Conservation (phyloP, 805 yeast species). For the Lachancea sp. region DNA sequence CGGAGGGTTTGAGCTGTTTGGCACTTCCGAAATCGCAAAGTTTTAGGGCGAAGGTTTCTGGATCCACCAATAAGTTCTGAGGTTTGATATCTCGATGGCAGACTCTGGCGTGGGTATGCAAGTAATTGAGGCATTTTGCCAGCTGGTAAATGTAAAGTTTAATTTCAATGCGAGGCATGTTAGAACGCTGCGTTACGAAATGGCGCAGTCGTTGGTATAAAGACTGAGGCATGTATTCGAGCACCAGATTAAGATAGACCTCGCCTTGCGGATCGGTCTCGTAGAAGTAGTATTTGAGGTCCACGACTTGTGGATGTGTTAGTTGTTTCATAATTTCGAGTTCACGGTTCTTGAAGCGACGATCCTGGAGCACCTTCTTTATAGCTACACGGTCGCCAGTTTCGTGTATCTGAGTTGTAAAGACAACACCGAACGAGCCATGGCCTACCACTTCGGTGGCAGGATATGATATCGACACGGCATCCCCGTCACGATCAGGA, state of each 20-base stretch:
- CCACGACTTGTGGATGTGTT: slow-evolving; percentile 81
- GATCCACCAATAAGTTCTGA: slow-evolving; percentile 80
- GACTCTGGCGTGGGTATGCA: slow-evolving; percentile 64
- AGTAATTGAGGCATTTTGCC: slow-evolving; percentile 69
- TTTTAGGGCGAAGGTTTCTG: slow-evolving; percentile 75
- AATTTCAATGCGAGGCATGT: slow-evolving; percentile 86
- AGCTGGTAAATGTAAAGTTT: slow-evolving; percentile 77
- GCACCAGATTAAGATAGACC: slow-evolving; percentile 77
- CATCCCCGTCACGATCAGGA: slow-evolving; percentile 2
- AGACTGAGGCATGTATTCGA: slow-evolving; percentile 95
- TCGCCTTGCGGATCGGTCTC: slow-evolving; percentile 52
- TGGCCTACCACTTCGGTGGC: slow-evolving; percentile 92
- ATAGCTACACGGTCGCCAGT: slow-evolving; percentile 81
- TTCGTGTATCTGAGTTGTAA: slow-evolving; percentile 72
- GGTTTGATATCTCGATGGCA: slow-evolving; percentile 97
- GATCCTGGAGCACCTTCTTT: slow-evolving; percentile 93
- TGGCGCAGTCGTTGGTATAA: slow-evolving; percentile 84
- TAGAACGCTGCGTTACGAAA: slow-evolving; percentile 62
- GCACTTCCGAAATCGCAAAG: slow-evolving; percentile 97
- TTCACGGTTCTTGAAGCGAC: slow-evolving; percentile 89
- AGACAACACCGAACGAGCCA: slow-evolving; percentile 99
- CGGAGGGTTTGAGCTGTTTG: slow-evolving; percentile 78
- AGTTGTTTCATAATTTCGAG: slow-evolving; percentile 90
- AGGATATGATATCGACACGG: slow-evolving; percentile 58
- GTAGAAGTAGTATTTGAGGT: slow-evolving; percentile 80